These are phyloP conservation scores for Suillus plorans DNA, from an alignment of 768 basidiomycete genomes.

Conservation along the genomic window DNA sequence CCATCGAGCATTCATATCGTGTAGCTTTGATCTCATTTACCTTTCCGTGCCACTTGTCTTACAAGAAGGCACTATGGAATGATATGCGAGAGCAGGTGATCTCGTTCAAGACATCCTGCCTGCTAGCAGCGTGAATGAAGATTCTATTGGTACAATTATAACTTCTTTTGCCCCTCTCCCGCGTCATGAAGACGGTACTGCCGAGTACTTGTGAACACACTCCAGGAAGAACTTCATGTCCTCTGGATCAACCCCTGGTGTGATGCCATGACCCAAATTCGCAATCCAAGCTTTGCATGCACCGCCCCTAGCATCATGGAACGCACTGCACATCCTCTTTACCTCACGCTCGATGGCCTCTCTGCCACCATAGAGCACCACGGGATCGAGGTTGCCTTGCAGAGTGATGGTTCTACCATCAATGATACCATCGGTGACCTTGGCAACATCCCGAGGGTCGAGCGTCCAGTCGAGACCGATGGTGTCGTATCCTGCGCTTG, in stretches of 20 bases:
- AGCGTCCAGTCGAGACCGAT: constrained; percentile 92
- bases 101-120: neutral
- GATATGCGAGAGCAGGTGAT: neutral
- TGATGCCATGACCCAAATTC: constrained; percentile 96
- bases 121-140: neutral
- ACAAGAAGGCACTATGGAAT: constrained; percentile 1
- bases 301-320: constrained; percentile 52
- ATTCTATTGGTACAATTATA: neutral
- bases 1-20: constrained; percentile 2
- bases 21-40: constrained; percentile 7
- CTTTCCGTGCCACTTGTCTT: neutral
- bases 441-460: constrained; percentile 70
- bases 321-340: constrained; percentile 78
- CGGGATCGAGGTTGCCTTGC: constrained; percentile 95
- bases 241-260: constrained; percentile 92
- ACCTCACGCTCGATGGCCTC: constrained; percentile 87
- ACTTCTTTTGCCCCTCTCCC: neutral
- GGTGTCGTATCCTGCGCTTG: constrained; percentile 76
- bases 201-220: constrained; percentile 83
- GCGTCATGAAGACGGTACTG: constrained; percentile 11
- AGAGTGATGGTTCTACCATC: constrained; percentile 50
- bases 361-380: constrained; percentile 78
- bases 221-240: constrained; percentile 90
- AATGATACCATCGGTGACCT: constrained; percentile 5
- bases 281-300: constrained; percentile 83